Evolutionary conservation across 1,284 basidiomycete species (phyloP), one percentile per base, ranked within the genome.

Genomic region (Xerocomus amazonicus): DNA sequence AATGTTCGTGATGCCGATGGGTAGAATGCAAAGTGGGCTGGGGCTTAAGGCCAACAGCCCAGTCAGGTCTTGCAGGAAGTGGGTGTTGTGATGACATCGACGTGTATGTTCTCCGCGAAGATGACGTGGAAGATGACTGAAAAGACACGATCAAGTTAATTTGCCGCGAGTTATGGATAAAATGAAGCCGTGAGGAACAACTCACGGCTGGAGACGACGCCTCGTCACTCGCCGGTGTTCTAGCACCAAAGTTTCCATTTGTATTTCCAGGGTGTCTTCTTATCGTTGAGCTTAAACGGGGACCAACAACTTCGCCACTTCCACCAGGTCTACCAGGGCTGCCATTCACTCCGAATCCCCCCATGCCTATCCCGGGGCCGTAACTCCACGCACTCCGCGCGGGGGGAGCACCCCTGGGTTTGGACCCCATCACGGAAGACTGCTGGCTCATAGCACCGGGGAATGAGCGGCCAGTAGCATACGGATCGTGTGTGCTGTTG

Each of bases 21-120:
- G 74, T 67, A 41, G 75, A 56, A 55, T 81, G 78, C 37, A 84
- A 65, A 10, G 78, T 83, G 37, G 82, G 79, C 54, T 86, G 81
- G 0, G 87, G 79, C 62, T 84, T 86, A 32, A 90, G 72, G 8
- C 87, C 87, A 10, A 90, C 86, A 19, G 88, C 88, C 88, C 89
- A 91, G 62, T 91, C 88, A 35, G 88, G 88, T 50, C 88, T 77
- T 4, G 87, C 71, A 9, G 88, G 88, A 40, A 91, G 73, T 23
- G 88, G 88, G 60, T 91, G 88, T 59, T 84, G 80, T 31, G 84
- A 84, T 2, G 86, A 84, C 1, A 80, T 69, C 26, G 86, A 87
- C 1, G 84, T 87, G 57, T 78, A 87, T 8, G 85, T 86, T 56
- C 79, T 76, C 41, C 83, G 76, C 37, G 88, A 90, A 10, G 86